Evolutionary conservation across 2,329 filamentous ascomycete genomes (phyloP).

Genomic region (Delphinella strobiligena): DNA sequence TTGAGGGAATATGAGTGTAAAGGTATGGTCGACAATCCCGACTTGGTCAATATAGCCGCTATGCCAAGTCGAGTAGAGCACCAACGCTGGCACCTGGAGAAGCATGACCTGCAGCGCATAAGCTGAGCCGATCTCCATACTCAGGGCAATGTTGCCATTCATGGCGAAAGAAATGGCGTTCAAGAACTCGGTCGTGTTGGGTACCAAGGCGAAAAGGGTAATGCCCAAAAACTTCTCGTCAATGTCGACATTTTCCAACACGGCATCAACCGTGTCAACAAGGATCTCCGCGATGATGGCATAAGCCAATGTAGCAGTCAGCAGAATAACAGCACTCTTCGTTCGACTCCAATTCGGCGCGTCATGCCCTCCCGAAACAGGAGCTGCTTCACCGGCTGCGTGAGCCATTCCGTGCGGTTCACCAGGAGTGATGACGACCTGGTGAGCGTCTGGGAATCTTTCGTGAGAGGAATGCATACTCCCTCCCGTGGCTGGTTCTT

Average conservation of each 20-base stretch:
- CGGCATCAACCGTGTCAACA: constrained; percentile 94
- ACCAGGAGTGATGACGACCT: constrained; percentile 22
- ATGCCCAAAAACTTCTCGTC: constrained; percentile 97
- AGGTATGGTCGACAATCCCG: constrained; percentile 51
- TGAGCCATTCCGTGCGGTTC: constrained; percentile 26
- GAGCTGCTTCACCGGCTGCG: constrained; percentile 35
- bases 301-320: constrained; percentile 81
- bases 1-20: constrained; percentile 86
- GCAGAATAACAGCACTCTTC: constrained; percentile 81
- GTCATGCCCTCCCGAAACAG: constrained; percentile 65
- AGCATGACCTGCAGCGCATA: constrained; percentile 95
- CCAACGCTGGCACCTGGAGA: constrained; percentile 83
- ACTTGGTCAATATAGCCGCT: constrained; percentile 41
- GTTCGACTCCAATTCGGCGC: constrained; percentile 95
- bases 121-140: constrained; percentile 97
- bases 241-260: constrained; percentile 77
- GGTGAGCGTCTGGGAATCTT: neutral
- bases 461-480: constrained; percentile 1
- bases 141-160: constrained; percentile 97
- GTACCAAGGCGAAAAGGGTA: constrained; percentile 89
- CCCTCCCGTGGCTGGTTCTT: neutral
- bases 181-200: constrained; percentile 96
- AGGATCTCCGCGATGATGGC: constrained; percentile 96
- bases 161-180: constrained; percentile 99
- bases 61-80: constrained; percentile 77